Percentiles rank a stretch among this genome's conserved stretches.
These are phyloP conservation scores for Inonotus hispidus DNA, from an alignment of 1,284 basidiomycete genomes.

Conservation along the genomic window DNA sequence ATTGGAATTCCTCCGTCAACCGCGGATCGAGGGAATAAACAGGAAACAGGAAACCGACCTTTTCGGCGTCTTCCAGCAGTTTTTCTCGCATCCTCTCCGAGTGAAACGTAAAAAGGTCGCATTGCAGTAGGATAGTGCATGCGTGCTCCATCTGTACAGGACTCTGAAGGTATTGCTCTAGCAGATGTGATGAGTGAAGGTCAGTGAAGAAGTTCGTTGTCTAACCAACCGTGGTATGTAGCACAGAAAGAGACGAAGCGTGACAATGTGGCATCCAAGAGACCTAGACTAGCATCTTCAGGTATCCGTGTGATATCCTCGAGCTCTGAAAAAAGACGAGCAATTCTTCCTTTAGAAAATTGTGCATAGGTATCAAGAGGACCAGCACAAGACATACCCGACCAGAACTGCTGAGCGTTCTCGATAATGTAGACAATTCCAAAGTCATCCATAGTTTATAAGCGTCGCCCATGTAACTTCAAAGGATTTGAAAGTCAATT, in stretches of 20 bases:
- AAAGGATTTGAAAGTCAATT: background rate
- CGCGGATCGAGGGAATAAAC: constrained; percentile 11
- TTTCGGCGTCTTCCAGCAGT: constrained; percentile 62
- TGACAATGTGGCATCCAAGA: constrained; percentile 73
- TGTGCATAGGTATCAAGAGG: constrained; percentile 5
- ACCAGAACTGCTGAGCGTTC: constrained; percentile 81
- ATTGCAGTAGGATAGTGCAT: constrained; percentile 66
- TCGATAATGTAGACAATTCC: constrained; percentile 79
- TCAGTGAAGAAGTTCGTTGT: constrained; percentile 1
- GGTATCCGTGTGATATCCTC: constrained; percentile 75
- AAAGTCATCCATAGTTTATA: constrained; percentile 28
- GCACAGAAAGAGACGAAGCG: constrained; percentile 76
- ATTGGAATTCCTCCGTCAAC: constrained; percentile 13
- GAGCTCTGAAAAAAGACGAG: constrained; percentile 51
- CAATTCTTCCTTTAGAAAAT: background rate
- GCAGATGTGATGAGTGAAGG: constrained; percentile 14
- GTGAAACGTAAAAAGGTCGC: constrained; percentile 83
- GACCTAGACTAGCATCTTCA: constrained; percentile 58
- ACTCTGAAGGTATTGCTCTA: constrained; percentile 78
- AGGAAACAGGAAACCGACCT: constrained; percentile 40
- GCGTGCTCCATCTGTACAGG: constrained; percentile 80
- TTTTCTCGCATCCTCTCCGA: constrained; percentile 85
- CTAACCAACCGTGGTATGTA: constrained; percentile 73
- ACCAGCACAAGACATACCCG: constrained; percentile 46
- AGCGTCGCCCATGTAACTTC: background rate